Evolutionary conservation across 768 basidiomycete species (phyloP).

Genomic region (Tricholoma saponaceum): DNA sequence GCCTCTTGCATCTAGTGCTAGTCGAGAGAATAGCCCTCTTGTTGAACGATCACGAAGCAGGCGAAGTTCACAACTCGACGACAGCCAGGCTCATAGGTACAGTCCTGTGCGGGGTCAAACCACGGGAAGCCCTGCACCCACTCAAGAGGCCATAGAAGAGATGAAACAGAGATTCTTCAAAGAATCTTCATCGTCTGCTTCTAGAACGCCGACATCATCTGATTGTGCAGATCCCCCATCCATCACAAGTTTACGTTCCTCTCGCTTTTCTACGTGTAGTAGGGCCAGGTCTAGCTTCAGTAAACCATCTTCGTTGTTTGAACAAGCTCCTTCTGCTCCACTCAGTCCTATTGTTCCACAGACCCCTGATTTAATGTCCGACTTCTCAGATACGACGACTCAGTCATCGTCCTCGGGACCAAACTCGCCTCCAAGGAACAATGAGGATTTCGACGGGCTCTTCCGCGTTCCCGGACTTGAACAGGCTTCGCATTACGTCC

Average conservation of each 20-base stretch:
- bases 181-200: constrained; percentile 24
- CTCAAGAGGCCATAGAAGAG: constrained; percentile 52
- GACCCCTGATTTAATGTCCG: constrained; percentile 58
- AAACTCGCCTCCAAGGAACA: constrained; percentile 44
- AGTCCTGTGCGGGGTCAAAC: constrained; percentile 21
- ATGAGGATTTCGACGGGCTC: constrained; percentile 16
- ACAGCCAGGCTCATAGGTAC: constrained; percentile 15
- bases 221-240: not conserved
- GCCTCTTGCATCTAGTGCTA: constrained; percentile 19
- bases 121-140: constrained; percentile 30
- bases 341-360: constrained; percentile 30
- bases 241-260: constrained; percentile 4
- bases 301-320: not conserved
- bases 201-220: constrained; percentile 8
- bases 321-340: constrained; percentile 3
- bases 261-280: constrained; percentile 19
- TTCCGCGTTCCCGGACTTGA: constrained; percentile 17
- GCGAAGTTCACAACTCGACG: constrained; percentile 9
- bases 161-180: constrained; percentile 58
- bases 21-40: constrained; percentile 25
- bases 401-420: constrained; percentile 46
- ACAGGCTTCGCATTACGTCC: constrained; percentile 10
- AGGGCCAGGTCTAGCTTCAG: constrained; percentile 9
- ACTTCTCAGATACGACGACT: constrained; percentile 55
- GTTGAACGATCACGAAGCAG: constrained; percentile 15